These are phyloP conservation scores for Xylaria flabelliformis DNA, from an alignment of 495 filamentous ascomycete species.

Conservation along the genomic window DNA sequence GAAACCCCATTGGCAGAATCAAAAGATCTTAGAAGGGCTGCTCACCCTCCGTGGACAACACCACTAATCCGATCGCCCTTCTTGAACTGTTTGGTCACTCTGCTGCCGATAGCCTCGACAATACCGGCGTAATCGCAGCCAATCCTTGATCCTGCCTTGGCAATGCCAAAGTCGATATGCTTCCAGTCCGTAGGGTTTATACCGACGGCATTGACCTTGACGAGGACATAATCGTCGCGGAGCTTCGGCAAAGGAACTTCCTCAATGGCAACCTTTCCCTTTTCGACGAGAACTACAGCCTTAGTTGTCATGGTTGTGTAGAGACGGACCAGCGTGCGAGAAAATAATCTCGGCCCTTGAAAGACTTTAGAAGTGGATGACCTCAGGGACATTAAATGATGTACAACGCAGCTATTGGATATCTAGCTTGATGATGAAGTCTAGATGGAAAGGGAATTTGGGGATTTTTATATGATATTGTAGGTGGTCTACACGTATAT, in stretches of 20 bases:
- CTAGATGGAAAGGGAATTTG: not conserved
- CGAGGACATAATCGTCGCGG: conserved; percentile 54
- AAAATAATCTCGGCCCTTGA: not conserved
- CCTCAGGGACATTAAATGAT: not conserved
- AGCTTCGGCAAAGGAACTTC: conserved; percentile 43
- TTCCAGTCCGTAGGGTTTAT: conserved; percentile 68
- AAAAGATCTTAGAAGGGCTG: not conserved
- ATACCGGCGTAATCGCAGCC: conserved; percentile 48
- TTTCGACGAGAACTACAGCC: not conserved
- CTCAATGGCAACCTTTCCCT: not conserved
- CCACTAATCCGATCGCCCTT: conserved; percentile 51
- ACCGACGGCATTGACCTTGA: conserved; percentile 58
- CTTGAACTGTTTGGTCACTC: conserved; percentile 38
- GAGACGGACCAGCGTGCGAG: not conserved
- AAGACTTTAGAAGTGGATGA: not conserved
- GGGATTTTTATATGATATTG: not conserved
- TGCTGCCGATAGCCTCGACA: conserved; percentile 46
- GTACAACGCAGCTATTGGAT: not conserved
- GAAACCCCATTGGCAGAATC: not conserved
- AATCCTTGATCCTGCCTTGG: conserved; percentile 20
- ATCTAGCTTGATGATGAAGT: not conserved
- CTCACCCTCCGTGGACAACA: conserved; percentile 41
- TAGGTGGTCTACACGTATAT: not conserved
- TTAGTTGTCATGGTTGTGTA: not conserved
- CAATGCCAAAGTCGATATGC: conserved; percentile 41